Evolutionary conservation across 2,329 filamentous ascomycete species (phyloP).

Genomic region (Acrocalymma vagum): DNA sequence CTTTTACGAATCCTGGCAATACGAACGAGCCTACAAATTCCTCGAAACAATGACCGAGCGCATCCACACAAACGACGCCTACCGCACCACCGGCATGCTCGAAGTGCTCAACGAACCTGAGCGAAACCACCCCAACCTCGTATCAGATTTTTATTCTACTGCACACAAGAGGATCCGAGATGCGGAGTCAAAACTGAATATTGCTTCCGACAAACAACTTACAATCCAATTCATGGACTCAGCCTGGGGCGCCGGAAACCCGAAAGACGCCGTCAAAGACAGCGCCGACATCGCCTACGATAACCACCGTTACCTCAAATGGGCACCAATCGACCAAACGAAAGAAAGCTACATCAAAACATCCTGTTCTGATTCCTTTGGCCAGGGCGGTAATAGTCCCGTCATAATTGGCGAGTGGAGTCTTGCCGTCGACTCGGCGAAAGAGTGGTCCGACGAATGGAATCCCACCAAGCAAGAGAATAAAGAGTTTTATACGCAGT

Average conservation of each 20-base stretch:
- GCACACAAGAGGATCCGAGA: conserved; percentile 57
- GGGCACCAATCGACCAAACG: conserved; percentile 54
- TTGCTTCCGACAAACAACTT: conserved; percentile 54
- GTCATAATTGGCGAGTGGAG: conserved; percentile 68
- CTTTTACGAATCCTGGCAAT: conserved; percentile 67
- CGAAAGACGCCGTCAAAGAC: conserved; percentile 53
- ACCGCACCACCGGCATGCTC: conserved; percentile 66
- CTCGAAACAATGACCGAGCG: conserved; percentile 64
- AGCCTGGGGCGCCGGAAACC: conserved; percentile 65
- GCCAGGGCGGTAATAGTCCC: conserved; percentile 47
- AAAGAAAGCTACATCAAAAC: conserved; percentile 61
- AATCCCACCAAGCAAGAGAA: conserved; percentile 41
- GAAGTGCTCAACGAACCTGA: conserved; percentile 67
- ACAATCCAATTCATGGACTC: conserved; percentile 65
- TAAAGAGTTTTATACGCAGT: conserved; percentile 62
- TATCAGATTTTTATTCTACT: conserved; percentile 56
- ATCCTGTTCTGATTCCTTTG: conserved; percentile 59
- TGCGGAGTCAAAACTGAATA: conserved; percentile 55
- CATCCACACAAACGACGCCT: conserved; percentile 59
- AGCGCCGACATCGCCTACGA: conserved; percentile 62
- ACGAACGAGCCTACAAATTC: conserved; percentile 63
- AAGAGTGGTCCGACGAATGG: conserved; percentile 58
- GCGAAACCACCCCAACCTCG: conserved; percentile 38
- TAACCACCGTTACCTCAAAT: conserved; percentile 68
- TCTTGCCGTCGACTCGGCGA: conserved; percentile 59